phyloP scores from a whole-genome alignment of 2,329 filamentous ascomycete genomes.

The Eutypella sp. region DNA sequence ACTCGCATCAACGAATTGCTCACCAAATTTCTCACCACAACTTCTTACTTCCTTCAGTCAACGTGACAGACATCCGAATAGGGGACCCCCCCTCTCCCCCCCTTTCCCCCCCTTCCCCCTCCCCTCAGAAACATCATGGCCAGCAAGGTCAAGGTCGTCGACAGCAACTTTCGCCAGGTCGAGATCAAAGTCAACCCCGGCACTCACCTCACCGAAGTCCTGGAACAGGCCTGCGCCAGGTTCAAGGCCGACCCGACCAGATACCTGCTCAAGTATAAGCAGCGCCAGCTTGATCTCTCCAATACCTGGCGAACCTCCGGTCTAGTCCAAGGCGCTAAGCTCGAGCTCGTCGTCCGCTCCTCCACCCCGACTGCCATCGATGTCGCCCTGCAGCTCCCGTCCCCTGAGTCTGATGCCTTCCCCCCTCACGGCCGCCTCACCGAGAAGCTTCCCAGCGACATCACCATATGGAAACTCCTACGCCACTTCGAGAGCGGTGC shows the following conservation, averaged over 20 bases:
- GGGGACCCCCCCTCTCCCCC: no score
- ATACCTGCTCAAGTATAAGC: slow-evolving; percentile 81
- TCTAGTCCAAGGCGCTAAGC: slow-evolving; percentile 78
- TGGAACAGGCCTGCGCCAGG: slow-evolving; percentile 83
- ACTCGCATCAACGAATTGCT: not conserved
- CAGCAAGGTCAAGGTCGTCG: slow-evolving; percentile 82
- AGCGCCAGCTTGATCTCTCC: slow-evolving; percentile 81
- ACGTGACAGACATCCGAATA: no score
- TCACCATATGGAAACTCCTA: slow-evolving; percentile 82
- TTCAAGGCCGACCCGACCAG: slow-evolving; percentile 67
- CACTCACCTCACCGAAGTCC: slow-evolving; percentile 77
- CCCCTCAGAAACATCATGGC: slow-evolving; percentile 53
- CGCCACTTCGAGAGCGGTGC: slow-evolving; percentile 82
- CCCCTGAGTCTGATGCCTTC: slow-evolving; percentile 59
- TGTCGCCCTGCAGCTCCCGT: slow-evolving; percentile 80
- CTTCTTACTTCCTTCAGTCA: no score
- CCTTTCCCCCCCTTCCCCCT: slow-evolving; percentile 4
- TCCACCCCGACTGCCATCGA: slow-evolving; percentile 81
- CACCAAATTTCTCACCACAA: no score
- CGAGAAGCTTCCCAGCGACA: slow-evolving; percentile 83
- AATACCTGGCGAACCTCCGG: slow-evolving; percentile 79
- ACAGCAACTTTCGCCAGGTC: slow-evolving; percentile 70
- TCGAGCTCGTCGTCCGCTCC: slow-evolving; percentile 85
- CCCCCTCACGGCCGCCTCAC: slow-evolving; percentile 63
- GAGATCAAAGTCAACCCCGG: slow-evolving; percentile 78